A percentile compares a stretch with the other conserved stretches of the same genome.
These are phyloP conservation scores for Aspergillus coremiiformis DNA, from an alignment of 495 filamentous ascomycete genomes.

Conservation along the genomic window DNA sequence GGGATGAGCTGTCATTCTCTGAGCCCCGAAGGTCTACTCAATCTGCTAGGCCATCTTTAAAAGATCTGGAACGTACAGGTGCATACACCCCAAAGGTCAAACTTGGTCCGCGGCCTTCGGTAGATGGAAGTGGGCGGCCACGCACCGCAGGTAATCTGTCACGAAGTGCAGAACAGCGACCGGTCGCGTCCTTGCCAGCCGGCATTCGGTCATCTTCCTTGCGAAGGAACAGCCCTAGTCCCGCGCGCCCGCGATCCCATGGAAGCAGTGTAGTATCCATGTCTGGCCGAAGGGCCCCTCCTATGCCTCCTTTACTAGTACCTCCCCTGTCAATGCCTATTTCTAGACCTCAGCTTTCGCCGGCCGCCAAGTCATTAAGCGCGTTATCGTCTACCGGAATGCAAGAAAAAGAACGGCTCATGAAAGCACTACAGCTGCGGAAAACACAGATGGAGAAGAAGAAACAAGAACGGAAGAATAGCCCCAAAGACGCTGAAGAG, in stretches of 20 bases:
- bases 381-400: slow-evolving; percentile 53
- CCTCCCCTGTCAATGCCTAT: slow-evolving; percentile 44
- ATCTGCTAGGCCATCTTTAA: slow-evolving; percentile 51
- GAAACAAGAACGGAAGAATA: slow-evolving; percentile 29
- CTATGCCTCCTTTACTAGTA: slow-evolving; percentile 37
- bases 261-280: slow-evolving; percentile 32
- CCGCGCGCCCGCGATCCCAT: slow-evolving; percentile 37
- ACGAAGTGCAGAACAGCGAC: slow-evolving; percentile 48
- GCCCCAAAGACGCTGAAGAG: slow-evolving; percentile 18
- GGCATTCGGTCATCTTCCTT: slow-evolving; percentile 42
- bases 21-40: slow-evolving; percentile 51
- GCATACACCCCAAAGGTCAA: slow-evolving; percentile 64
- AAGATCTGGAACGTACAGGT: slow-evolving; percentile 54
- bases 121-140: slow-evolving; percentile 59
- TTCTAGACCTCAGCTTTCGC: slow-evolving; percentile 43
- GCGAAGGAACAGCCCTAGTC: slow-evolving; percentile 29
- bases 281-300: slow-evolving; percentile 32
- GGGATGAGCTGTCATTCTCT: slow-evolving; percentile 36
- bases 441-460: slow-evolving; percentile 61
- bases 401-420: slow-evolving; percentile 80
- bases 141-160: slow-evolving; percentile 48
- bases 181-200: slow-evolving; percentile 61
- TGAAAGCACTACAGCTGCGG: slow-evolving; percentile 87
- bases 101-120: slow-evolving; percentile 72
- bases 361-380: slow-evolving; percentile 44